Percentiles rank a stretch among this genome's conserved stretches.
Evolutionary conservation across 139 green algal genomes (phyloP).

Genomic region (Asterochloris erici): DNA sequence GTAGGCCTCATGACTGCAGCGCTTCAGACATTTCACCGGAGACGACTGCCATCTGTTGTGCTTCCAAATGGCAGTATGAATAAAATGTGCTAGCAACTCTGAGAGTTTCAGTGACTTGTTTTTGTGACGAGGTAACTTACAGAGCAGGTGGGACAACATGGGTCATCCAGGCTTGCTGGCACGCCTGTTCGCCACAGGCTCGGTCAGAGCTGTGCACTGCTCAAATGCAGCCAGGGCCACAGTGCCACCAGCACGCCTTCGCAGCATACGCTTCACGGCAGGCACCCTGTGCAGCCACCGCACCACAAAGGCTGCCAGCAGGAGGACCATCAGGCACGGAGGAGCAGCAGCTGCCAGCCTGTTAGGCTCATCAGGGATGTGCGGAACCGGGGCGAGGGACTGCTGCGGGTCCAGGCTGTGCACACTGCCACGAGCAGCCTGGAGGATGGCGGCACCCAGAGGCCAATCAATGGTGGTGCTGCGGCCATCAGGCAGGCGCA

Average conservation of each 20-base stretch:
- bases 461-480: conserved; percentile 11
- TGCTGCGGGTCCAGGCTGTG: no score
- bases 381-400: no score
- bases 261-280: not conserved
- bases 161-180: conserved; percentile 4
- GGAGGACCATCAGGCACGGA: not conserved
- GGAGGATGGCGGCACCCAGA: not conserved
- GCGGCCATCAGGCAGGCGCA: not conserved
- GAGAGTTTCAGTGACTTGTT: not conserved
- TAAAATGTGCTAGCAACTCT: conserved; percentile 11
- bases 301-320: conserved; percentile 1
- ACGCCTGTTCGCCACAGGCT: not conserved
- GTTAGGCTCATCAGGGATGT: no score
- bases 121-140: not conserved
- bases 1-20: not conserved
- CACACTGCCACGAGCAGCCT: not conserved
- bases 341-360: no score
- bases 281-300: not conserved
- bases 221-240: not conserved
- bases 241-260: conserved; percentile 12
- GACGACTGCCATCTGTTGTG: no score
- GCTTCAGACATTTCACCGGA: not conserved
- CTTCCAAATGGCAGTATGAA: not conserved
- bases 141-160: no score
- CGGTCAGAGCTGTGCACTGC: not conserved